Conservation (phyloP, 2,329 filamentous ascomycete genomes). For the Colletotrichum ledebouriae region DNA sequence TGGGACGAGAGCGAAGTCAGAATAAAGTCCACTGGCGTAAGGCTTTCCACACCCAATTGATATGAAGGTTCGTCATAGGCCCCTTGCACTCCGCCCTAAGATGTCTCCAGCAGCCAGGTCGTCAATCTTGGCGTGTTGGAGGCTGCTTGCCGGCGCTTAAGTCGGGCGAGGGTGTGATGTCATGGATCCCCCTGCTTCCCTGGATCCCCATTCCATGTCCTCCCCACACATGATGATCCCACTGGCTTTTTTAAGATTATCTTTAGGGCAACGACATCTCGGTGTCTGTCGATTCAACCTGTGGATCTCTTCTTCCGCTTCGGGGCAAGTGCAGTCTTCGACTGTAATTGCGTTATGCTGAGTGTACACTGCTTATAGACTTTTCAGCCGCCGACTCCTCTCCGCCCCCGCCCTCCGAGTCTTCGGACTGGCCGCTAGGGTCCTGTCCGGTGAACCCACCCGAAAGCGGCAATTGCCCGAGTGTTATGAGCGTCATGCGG, state of each 20-base stretch:
- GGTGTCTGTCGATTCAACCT: slow-evolving; percentile 21
- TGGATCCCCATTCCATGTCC: not conserved
- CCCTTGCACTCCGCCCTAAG: not conserved
- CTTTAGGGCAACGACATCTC: slow-evolving; percentile 16
- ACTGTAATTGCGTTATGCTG: not conserved
- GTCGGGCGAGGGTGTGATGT: slow-evolving; percentile 18
- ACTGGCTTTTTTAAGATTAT: not conserved
- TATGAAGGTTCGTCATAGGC: slow-evolving; percentile 7
- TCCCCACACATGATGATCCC: not conserved
- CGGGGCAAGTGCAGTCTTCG: not conserved
- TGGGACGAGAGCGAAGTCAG: slow-evolving; percentile 25
- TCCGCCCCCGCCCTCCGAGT: not conserved
- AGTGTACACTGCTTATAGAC: not conserved
- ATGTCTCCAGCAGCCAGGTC: not conserved
- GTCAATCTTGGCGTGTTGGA: not conserved
- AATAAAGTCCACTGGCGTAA: slow-evolving; percentile 19
- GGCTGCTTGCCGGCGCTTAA: not conserved
- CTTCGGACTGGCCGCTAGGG: not conserved
- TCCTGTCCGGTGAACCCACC: not conserved
- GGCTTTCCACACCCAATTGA: not conserved
- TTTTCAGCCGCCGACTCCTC: not conserved
- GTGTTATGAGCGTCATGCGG: not conserved
- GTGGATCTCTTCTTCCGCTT: not conserved
- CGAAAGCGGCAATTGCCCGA: slow-evolving; percentile 8
- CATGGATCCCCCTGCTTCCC: slow-evolving; percentile 27